These are phyloP conservation scores for Populus hybrid DNA, from an alignment of 441 rosid genomes.

Conservation along the genomic window DNA sequence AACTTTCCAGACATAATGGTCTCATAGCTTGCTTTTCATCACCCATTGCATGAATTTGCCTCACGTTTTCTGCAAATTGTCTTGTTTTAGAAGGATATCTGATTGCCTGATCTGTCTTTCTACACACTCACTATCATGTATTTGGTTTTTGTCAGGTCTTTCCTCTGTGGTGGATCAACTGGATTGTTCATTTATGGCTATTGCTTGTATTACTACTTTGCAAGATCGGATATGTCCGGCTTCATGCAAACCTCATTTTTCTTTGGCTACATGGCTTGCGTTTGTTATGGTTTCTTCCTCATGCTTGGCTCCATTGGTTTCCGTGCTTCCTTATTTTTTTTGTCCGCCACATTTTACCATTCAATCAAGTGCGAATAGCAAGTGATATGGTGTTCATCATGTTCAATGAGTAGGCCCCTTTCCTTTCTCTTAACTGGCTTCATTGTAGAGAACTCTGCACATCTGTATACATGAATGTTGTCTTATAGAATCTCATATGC, in stretches of 20 bases:
- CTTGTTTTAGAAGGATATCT: not conserved
- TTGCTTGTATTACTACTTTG: slow-evolving; percentile 50
- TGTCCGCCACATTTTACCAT: slow-evolving; percentile 53
- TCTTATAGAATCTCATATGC: not conserved
- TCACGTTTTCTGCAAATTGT: not conserved
- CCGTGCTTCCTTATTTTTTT: slow-evolving; percentile 48
- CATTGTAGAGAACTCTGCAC: not conserved
- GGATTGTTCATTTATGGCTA: slow-evolving; percentile 49
- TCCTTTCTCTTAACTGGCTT: not conserved
- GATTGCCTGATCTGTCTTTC: not conserved
- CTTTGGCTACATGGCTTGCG: slow-evolving; percentile 59
- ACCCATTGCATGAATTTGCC: not conserved
- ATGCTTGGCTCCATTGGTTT: slow-evolving; percentile 53
- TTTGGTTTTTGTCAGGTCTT: slow-evolving; percentile 31
- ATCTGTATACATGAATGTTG: not conserved
- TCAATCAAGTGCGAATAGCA: slow-evolving; percentile 56
- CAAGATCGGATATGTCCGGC: slow-evolving; percentile 56
- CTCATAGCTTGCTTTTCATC: not conserved
- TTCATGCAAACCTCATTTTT: slow-evolving; percentile 62
- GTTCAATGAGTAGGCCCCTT: not conserved
- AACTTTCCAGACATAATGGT: not conserved
- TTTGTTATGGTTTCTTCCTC: slow-evolving; percentile 59
- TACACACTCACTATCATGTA: not conserved
- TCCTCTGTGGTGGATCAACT: slow-evolving; percentile 56
- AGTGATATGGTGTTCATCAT: not conserved